These are phyloP conservation scores for Gymnopilus junonius DNA, from an alignment of 768 basidiomycete species.

Conservation along the genomic window DNA sequence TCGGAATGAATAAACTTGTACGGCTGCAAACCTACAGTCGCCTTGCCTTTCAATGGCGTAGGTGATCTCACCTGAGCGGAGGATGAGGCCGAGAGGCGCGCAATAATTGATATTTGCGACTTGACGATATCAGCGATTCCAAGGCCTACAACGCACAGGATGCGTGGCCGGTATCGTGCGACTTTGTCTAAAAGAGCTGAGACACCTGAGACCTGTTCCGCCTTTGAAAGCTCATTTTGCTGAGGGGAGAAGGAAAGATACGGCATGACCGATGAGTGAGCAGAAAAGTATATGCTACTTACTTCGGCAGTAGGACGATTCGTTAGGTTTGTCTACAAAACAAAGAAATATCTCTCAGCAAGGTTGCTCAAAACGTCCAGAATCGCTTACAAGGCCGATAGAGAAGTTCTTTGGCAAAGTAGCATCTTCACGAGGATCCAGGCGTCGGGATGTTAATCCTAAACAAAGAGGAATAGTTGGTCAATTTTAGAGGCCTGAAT, in stretches of 20 bases:
- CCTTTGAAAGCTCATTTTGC: slow-evolving; percentile 58
- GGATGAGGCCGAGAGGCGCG: neutral
- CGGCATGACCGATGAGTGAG: neutral
- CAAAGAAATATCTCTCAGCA: neutral
- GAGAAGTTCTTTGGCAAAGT: slow-evolving; percentile 61
- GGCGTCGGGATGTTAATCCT: slow-evolving; percentile 61
- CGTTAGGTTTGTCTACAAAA: slow-evolving; percentile 74
- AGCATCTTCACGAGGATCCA: slow-evolving; percentile 62
- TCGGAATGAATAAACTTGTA: slow-evolving; percentile 52
- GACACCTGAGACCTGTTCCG: slow-evolving; percentile 59
- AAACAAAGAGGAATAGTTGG: neutral
- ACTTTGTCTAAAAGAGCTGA: slow-evolving; percentile 66
- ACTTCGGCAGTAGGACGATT: slow-evolving; percentile 71
- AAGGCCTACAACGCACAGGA: slow-evolving; percentile 83
- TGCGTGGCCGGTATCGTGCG: slow-evolving; percentile 53
- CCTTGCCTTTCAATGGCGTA: slow-evolving; percentile 10
- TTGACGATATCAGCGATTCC: slow-evolving; percentile 53
- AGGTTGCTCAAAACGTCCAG: neutral
- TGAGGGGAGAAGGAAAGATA: slow-evolving; percentile 15
- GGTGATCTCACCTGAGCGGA: neutral
- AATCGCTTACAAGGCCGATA: slow-evolving; percentile 64
- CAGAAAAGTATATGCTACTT: neutral
- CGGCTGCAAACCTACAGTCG: slow-evolving; percentile 48
- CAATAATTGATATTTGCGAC: slow-evolving; percentile 25
- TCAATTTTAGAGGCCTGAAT: neutral